Evolutionary conservation across 495 filamentous ascomycete genomes (phyloP).

Genomic region (Alectoria sarmentosa): DNA sequence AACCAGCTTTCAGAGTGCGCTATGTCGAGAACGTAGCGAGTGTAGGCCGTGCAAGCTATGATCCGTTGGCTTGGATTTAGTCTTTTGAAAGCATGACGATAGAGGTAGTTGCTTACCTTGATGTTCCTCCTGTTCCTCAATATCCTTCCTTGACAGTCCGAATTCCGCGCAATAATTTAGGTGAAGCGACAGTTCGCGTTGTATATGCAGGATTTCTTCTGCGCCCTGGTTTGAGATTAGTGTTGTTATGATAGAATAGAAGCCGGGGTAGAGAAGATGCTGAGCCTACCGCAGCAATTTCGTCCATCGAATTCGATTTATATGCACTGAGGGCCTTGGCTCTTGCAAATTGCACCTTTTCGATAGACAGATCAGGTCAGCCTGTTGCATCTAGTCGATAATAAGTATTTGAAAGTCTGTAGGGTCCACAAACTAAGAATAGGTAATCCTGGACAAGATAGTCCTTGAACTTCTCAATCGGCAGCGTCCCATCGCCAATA

Average conservation of each 20-base stretch:
- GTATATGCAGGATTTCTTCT: slow-evolving; percentile 62
- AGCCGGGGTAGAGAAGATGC: background rate
- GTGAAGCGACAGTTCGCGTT: slow-evolving; percentile 74
- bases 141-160: slow-evolving; percentile 67
- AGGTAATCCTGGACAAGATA: background rate
- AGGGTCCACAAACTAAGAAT: background rate
- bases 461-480: background rate
- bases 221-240: slow-evolving; percentile 45
- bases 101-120: background rate
- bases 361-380: background rate
- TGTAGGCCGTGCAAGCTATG: slow-evolving; percentile 42
- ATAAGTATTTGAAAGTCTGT: no score
- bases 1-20: slow-evolving; percentile 82
- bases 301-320: background rate
- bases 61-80: slow-evolving; percentile 44
- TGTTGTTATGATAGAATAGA: background rate
- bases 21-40: slow-evolving; percentile 79
- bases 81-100: background rate
- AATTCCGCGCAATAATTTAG: slow-evolving; percentile 73
- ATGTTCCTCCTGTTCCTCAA: slow-evolving; percentile 63
- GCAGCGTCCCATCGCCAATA: slow-evolving; percentile 30
- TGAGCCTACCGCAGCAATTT: background rate
- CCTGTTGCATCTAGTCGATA: background rate
- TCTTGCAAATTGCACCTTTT: background rate
- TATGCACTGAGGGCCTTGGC: background rate